A percentile compares a stretch with the other conserved stretches of the same genome.
Conservation (phyloP, 352 stramenopile species). For the Globisporangium emineosum region DNA sequence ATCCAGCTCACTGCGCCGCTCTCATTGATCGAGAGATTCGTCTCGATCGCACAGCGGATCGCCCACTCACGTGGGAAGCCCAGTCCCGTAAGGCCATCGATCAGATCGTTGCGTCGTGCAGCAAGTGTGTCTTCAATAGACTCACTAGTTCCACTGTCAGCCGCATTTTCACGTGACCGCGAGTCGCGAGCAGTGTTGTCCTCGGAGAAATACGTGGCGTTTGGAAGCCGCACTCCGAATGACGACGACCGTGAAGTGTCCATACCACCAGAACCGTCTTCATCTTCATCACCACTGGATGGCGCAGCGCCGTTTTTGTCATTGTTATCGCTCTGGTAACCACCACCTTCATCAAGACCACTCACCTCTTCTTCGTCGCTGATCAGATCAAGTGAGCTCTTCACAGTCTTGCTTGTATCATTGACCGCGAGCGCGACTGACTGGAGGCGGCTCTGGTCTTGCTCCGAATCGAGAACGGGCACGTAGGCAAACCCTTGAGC, state of each 20-base stretch:
- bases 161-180: constrained; percentile 2
- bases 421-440: constrained; percentile 30
- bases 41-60: constrained; percentile 55
- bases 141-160: neutral
- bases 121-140: neutral
- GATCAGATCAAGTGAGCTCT: neutral
- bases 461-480: constrained; percentile 28
- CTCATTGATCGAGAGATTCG: constrained; percentile 42
- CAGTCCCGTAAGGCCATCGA: constrained; percentile 77
- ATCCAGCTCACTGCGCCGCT: constrained; percentile 86
- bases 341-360: constrained; percentile 11
- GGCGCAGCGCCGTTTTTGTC: neutral
- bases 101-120: constrained; percentile 37
- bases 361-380: constrained; percentile 7
- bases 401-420: neutral
- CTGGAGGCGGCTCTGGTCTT: constrained; percentile 45
- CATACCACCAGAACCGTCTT: neutral
- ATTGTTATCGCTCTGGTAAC: constrained; percentile 21
- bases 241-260: neutral
- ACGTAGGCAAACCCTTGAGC: constrained; percentile 32
- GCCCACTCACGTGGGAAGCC: constrained; percentile 85
- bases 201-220: neutral
- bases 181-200: neutral
- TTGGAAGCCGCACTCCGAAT: neutral
- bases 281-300: neutral